Base-by-base conservation (phyloP, 352 stramenopile genomes). In the Phytophthora hybrid region DNA sequence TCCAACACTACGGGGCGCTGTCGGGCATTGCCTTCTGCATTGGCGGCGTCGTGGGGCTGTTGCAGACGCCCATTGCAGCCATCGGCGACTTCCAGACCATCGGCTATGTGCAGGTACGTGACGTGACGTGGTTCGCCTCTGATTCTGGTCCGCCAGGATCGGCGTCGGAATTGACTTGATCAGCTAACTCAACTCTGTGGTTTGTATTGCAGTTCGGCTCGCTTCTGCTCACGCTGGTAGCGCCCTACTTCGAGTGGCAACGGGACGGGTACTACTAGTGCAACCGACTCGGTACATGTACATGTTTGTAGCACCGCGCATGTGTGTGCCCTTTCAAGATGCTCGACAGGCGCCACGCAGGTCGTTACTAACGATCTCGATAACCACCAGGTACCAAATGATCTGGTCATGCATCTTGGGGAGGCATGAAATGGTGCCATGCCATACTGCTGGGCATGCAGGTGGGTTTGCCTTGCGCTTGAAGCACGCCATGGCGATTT, bases 1-100 rank as follows among this genome's bases (percentile, higher is more conserved):
- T 96, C 76, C 82, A 88, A 60, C 91, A 97, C 74, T 97, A 93
- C 72, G 91, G 91, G 14, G 83, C 92, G 26, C 73, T 97, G 32
- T 86, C 84, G 26, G 92, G 92, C 14, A 89, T 94, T 39, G 80
- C 85, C 6, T 96, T 97, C 66, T 82, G 78, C 63, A 71, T 95
- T 3, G 89, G 84, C 46, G 89, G 84, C 23, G 31, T 89, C 11
- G 80, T 93, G 19, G 82, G 85, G 19, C 70, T 94, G 7, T 57
- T 94, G 46, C 87, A 94, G 76, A 90, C 80, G 16, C 81, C 87
- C 23, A 82, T 94, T 37, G 73, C 82, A 19, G 74, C 83, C 19
- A 86, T 89, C 44, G 81, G 60, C 4, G 71, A 90, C 74, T 90
- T 83, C 32, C 37, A 71, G 21, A 75, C 46, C 31, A 81, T 91